Conservation (phyloP, 495 filamentous ascomycete species). For the Penicillium subrubescens region DNA sequence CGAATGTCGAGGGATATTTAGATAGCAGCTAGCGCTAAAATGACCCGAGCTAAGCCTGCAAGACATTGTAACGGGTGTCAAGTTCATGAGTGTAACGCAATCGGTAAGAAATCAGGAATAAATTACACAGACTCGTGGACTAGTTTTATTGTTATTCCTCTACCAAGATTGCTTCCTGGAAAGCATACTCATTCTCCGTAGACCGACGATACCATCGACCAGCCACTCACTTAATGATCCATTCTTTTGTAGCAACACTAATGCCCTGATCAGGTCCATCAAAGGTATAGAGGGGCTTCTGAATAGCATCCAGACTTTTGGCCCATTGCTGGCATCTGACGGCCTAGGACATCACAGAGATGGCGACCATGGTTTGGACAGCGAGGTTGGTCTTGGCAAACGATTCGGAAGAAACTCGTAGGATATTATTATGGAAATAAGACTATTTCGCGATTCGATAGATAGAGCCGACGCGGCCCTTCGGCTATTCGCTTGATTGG, state of each 20-base stretch:
- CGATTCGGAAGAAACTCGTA: not conserved
- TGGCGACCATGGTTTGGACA: not conserved
- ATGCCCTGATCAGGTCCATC: not conserved
- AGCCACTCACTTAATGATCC: not conserved
- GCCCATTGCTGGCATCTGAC: not conserved
- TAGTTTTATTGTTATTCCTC: not conserved
- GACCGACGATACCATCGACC: not conserved
- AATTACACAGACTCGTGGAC: not conserved
- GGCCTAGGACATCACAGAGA: not conserved
- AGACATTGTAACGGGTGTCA: constrained; percentile 15
- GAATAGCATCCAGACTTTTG: not conserved
- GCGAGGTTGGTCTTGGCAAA: not conserved
- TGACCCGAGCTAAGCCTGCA: constrained; percentile 11
- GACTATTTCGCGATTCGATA: not conserved
- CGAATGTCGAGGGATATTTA: not conserved
- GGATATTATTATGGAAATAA: not conserved
- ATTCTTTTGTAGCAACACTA: not conserved
- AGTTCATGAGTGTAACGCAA: not conserved
- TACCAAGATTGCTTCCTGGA: not conserved
- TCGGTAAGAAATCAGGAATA: not conserved
- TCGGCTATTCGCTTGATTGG: not conserved
- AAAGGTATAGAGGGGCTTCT: not conserved
- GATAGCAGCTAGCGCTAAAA: not conserved
- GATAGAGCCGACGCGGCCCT: not conserved
- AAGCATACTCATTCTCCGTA: not conserved